phyloP scores from a whole-genome alignment of 1,284 basidiomycete species.

The Takashimella tepidaria region DNA sequence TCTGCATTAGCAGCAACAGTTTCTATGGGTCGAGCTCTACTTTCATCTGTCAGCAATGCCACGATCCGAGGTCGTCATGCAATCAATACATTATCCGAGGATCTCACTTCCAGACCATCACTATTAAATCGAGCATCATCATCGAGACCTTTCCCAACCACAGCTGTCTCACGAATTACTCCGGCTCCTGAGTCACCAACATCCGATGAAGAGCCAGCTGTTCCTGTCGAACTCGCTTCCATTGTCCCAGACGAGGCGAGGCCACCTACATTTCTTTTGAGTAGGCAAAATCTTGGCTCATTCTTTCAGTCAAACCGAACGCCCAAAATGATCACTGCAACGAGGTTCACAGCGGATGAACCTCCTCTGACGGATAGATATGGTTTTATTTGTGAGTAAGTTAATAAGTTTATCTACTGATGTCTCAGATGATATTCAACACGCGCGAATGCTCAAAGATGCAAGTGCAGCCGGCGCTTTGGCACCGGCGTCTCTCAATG shows the following conservation, averaged over 20 bases:
- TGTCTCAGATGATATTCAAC: slow-evolving; percentile 70
- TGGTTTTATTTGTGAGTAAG: slow-evolving; percentile 82
- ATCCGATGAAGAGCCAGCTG: slow-evolving; percentile 22
- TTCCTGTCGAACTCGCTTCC: slow-evolving; percentile 73
- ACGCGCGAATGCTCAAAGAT: slow-evolving; percentile 68
- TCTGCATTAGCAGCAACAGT: slow-evolving; percentile 35
- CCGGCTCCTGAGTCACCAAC: slow-evolving; percentile 15
- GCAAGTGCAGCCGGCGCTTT: slow-evolving; percentile 50
- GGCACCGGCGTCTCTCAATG: slow-evolving; percentile 39
- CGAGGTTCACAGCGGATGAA: slow-evolving; percentile 56
- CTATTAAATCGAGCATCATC: slow-evolving; percentile 39
- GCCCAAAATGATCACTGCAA: slow-evolving; percentile 42
- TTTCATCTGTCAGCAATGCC: slow-evolving; percentile 32
- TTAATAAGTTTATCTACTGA: slow-evolving; percentile 43
- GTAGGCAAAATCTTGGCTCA: slow-evolving; percentile 37
- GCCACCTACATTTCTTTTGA: slow-evolving; percentile 61
- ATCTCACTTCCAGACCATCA: slow-evolving; percentile 41
- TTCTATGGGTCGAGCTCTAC: slow-evolving; percentile 28
- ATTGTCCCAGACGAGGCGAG: slow-evolving; percentile 80
- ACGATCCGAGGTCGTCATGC: slow-evolving; percentile 23
- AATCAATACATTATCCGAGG: slow-evolving; percentile 38
- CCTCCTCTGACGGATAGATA: slow-evolving; percentile 79
- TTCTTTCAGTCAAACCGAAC: slow-evolving; percentile 34
- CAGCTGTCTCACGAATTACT: slow-evolving; percentile 25
- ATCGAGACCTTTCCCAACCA: slow-evolving; percentile 28